A percentile compares a stretch with the other conserved stretches of the same genome.
These are phyloP conservation scores for Teratosphaeria gauchensis DNA, from an alignment of 2,329 filamentous ascomycete species.

Conservation along the genomic window DNA sequence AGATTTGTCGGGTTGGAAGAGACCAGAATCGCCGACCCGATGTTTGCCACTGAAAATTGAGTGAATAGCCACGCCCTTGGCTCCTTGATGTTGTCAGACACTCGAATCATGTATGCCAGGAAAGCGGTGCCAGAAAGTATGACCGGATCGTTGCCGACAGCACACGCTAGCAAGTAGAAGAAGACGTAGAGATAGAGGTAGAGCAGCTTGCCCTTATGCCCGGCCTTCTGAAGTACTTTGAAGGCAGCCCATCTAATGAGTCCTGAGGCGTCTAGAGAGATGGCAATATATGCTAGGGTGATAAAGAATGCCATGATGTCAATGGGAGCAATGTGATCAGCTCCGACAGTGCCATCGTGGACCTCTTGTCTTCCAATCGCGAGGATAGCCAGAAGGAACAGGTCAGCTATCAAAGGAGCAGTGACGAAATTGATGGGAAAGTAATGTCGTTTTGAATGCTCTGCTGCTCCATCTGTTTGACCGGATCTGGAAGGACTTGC, in stretches of 20 bases:
- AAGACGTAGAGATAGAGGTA: conserved; percentile 67
- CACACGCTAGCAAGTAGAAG: conserved; percentile 57
- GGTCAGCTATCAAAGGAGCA: conserved; percentile 58
- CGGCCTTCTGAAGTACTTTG: conserved; percentile 58
- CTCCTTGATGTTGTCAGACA: conserved; percentile 61
- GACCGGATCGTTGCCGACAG: conserved; percentile 67
- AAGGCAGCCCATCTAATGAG: conserved; percentile 62
- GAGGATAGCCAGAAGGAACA: conserved; percentile 59
- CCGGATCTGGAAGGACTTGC: background rate
- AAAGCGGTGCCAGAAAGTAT: conserved; percentile 67
- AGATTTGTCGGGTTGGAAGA: conserved; percentile 72
- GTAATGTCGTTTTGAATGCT: conserved; percentile 29
- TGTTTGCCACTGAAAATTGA: conserved; percentile 64
- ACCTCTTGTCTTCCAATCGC: conserved; percentile 61
- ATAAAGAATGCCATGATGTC: conserved; percentile 70
- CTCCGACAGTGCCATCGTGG: conserved; percentile 56
- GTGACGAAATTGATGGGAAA: conserved; percentile 65
- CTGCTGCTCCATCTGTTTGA: conserved; percentile 12
- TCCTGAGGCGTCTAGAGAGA: conserved; percentile 67
- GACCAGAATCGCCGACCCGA: conserved; percentile 64
- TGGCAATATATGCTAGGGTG: conserved; percentile 61
- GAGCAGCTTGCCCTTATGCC: conserved; percentile 55
- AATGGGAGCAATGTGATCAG: conserved; percentile 56
- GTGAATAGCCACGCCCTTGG: conserved; percentile 64
- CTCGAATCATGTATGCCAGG: conserved; percentile 66